Base-by-base conservation (phyloP, 108 stramenopile genomes). In the Nitzschia putrida region DNA sequence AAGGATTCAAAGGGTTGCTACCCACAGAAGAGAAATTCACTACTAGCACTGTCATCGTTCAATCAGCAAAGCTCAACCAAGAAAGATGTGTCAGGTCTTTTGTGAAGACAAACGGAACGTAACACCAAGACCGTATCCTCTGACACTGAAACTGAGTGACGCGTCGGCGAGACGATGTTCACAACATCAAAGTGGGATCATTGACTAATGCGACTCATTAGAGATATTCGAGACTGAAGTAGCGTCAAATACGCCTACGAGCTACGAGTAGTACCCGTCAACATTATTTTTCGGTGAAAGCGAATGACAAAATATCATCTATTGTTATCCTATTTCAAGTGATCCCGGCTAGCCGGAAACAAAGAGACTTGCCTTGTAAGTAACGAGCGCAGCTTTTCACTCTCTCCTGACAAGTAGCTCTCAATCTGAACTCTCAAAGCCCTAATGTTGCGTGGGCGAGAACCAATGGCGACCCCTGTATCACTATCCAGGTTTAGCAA, bases 401-500 rank as follows among this genome's bases (percentile, higher is more conserved):
- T 20, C 4, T 75, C 57, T 52, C 39, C 38, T 25, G 29, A 20
- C 22, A 79, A 44, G 54, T 69, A 54, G 0, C 13, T 40, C 12
- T 80, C 76, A 16, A 84, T 74, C 43, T 69, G 68, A 39, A 61
- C 50, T 10, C 77, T 63, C 16, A 84, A 44, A 16, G 43, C 20
- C 11, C 69, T 64, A 45, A 84, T 50, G 41, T 57, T 77, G 8
- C 69, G 66, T 22, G 76, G 54, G 43, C 80, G 53, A 14, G 76
- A 78, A 20, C 73, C 79, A 38, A 80, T 80, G 8, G 83, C 65
- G 0, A 29, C 22, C 22, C 72, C 67, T 38, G 74, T 53, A 21
- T 72, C 63, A 23, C 70, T 75, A 43, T 88, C 84, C 61, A 69
- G 59, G 58, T 91, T 88, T 14, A 94, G 75, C 18, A 94, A 76